Evolutionary conservation across 2,329 filamentous ascomycete genomes (phyloP).

Genomic region (Nemania abortiva): DNA sequence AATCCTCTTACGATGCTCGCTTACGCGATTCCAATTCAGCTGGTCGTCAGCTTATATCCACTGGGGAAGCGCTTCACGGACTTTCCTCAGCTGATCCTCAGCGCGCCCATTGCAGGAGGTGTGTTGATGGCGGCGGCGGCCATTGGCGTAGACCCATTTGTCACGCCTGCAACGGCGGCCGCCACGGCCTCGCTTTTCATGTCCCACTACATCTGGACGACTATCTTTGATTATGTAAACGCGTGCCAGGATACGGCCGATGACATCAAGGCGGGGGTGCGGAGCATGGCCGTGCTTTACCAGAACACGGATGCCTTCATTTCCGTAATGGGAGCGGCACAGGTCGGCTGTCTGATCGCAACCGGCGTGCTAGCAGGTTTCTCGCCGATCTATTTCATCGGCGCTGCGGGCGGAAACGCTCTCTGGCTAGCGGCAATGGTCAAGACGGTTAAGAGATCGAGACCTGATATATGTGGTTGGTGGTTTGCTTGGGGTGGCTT

Average conservation of each 20-base stretch:
- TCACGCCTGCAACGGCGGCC: conserved; percentile 45
- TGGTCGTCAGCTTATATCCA: conserved; percentile 60
- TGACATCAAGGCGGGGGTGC: conserved; percentile 62
- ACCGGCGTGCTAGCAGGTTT: conserved; percentile 39
- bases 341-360: conserved; percentile 37
- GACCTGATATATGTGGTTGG: conserved; percentile 41
- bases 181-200: conserved; percentile 58
- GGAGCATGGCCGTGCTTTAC: conserved; percentile 60
- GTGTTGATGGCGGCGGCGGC: conserved; percentile 62
- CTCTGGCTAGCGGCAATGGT: conserved; percentile 40
- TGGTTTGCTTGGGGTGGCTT: conserved; percentile 45
- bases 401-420: conserved; percentile 38
- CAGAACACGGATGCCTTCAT: conserved; percentile 39
- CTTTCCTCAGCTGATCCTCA: conserved; percentile 64
- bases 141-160: conserved; percentile 58
- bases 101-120: conserved; percentile 63
- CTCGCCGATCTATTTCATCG: conserved; percentile 37
- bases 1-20: conserved; percentile 56
- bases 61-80: conserved; percentile 64
- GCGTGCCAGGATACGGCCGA: conserved; percentile 65
- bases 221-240: conserved; percentile 64
- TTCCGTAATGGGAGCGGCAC: conserved; percentile 33
- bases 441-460: conserved; percentile 40
- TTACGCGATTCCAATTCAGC: conserved; percentile 53
- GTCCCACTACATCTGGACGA: conserved; percentile 58